phyloP scores from a whole-genome alignment of 164 flowering plant species.

The Santalum album region DNA sequence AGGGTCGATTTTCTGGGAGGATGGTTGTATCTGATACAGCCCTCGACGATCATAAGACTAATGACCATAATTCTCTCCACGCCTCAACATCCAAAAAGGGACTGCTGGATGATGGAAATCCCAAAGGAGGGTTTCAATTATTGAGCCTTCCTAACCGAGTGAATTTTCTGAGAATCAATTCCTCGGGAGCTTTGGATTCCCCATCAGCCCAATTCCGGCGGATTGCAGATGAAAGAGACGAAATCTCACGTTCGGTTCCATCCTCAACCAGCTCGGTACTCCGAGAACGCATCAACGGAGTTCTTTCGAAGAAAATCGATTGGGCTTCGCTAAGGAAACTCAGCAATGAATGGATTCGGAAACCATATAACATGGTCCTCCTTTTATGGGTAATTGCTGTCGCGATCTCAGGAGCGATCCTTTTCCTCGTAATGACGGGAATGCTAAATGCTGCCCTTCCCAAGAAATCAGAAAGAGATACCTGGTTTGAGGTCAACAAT shows the following conservation, averaged over 20 bases:
- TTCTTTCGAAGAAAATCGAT: slow-evolving; percentile 41
- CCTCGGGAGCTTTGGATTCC: slow-evolving; percentile 18
- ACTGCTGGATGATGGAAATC: slow-evolving; percentile 17
- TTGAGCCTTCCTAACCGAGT: slow-evolving; percentile 12
- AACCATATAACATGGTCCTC: slow-evolving; percentile 78
- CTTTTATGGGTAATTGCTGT: slow-evolving; percentile 65
- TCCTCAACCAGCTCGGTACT: slow-evolving; percentile 30
- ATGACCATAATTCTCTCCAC: slow-evolving; percentile 15
- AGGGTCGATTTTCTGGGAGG: no score
- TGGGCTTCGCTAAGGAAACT: slow-evolving; percentile 42
- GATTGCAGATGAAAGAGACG: slow-evolving; percentile 47
- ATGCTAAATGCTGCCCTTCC: slow-evolving; percentile 58
- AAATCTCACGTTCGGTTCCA: slow-evolving; percentile 52
- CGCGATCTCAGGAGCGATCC: slow-evolving; percentile 73
- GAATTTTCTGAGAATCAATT: slow-evolving; percentile 31
- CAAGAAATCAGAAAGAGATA: slow-evolving; percentile 53
- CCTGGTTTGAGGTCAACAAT: slow-evolving; percentile 91
- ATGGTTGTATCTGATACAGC: no score
- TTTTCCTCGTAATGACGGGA: slow-evolving; percentile 87
- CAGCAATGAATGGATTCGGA: slow-evolving; percentile 59
- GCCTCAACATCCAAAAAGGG: slow-evolving; percentile 26
- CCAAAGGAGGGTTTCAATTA: slow-evolving; percentile 5
- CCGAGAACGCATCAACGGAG: slow-evolving; percentile 32
- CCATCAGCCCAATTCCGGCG: slow-evolving; percentile 55
- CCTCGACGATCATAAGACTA: no score